phyloP scores from a whole-genome alignment of 2,329 filamentous ascomycete species.

The Gliomastix tumulicola region DNA sequence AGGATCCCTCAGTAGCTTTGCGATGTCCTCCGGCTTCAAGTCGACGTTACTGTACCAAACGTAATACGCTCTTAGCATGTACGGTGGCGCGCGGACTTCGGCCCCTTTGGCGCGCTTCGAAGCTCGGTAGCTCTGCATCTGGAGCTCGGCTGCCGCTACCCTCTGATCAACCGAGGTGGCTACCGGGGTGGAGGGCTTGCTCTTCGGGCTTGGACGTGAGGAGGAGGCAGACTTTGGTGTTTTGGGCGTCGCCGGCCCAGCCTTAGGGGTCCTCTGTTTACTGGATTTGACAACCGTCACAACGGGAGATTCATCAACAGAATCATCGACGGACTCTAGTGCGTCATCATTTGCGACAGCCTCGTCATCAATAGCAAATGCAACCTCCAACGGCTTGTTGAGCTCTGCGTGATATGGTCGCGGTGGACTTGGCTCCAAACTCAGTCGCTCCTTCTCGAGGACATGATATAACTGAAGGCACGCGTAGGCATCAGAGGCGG shows the following conservation, averaged over 20 bases:
- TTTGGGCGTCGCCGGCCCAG: not conserved
- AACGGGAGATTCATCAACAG: too few species aligned
- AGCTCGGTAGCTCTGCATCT: conserved; percentile 25
- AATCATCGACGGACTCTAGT: too few species aligned
- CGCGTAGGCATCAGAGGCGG: conserved; percentile 80
- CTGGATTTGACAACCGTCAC: conserved; percentile 15
- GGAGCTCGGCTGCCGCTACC: conserved; percentile 33
- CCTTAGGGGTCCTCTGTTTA: too few species aligned
- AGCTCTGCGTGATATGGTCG: conserved; percentile 63
- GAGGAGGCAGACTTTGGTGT: too few species aligned
- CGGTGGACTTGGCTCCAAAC: conserved; percentile 63
- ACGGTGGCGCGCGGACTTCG: conserved; percentile 13
- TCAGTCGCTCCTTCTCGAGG: conserved; percentile 61
- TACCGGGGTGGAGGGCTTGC: too few species aligned
- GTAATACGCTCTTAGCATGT: conserved; percentile 50
- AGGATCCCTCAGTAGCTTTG: conserved; percentile 49
- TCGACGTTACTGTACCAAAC: conserved; percentile 52
- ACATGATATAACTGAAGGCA: conserved; percentile 65
- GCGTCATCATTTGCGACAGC: too few species aligned
- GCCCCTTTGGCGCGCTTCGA: conserved; percentile 12
- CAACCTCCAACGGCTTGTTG: conserved; percentile 53
- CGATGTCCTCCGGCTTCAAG: conserved; percentile 41
- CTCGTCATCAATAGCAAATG: too few species aligned
- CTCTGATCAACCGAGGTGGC: conserved; percentile 25
- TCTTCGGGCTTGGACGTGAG: too few species aligned